Evolutionary conservation across 192 early-diverging fungal species (phyloP).

Genomic region (Rhizophagus sp.): DNA sequence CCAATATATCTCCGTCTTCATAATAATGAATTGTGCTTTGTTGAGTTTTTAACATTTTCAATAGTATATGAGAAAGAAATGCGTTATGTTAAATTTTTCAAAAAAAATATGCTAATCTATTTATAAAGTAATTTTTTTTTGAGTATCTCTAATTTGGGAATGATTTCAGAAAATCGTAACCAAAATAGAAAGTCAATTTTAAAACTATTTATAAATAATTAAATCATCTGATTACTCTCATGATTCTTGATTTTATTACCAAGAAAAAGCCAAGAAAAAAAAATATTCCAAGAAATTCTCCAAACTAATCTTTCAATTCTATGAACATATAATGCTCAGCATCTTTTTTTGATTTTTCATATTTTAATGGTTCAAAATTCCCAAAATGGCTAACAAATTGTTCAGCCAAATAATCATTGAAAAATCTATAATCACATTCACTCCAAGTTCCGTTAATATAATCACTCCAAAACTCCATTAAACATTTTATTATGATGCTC

Average conservation of each 20-base stretch:
- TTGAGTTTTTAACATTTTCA: neutral
- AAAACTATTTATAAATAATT: neutral
- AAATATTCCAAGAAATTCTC: neutral
- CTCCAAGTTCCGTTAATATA: neutral
- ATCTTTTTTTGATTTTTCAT: neutral
- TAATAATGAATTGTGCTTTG: neutral
- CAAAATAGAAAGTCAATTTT: neutral
- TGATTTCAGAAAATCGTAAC: neutral
- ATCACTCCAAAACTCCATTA: neutral
- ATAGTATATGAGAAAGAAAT: neutral
- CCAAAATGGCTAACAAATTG: neutral
- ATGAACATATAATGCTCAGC: neutral
- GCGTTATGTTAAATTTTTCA: neutral
- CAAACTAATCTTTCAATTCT: neutral
- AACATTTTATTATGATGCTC: neutral
- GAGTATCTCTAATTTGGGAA: neutral
- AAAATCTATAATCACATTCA: neutral
- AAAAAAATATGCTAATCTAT: neutral
- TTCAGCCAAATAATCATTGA: neutral
- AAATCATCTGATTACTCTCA: neutral
- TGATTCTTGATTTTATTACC: too few species aligned
- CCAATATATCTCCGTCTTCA: neutral
- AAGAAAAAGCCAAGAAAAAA: neutral
- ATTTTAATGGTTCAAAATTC: neutral
- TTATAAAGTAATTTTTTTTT: neutral